Conservation (phyloP, 2,329 filamentous ascomycete genomes). For the Pseudogymnoascus sp. region DNA sequence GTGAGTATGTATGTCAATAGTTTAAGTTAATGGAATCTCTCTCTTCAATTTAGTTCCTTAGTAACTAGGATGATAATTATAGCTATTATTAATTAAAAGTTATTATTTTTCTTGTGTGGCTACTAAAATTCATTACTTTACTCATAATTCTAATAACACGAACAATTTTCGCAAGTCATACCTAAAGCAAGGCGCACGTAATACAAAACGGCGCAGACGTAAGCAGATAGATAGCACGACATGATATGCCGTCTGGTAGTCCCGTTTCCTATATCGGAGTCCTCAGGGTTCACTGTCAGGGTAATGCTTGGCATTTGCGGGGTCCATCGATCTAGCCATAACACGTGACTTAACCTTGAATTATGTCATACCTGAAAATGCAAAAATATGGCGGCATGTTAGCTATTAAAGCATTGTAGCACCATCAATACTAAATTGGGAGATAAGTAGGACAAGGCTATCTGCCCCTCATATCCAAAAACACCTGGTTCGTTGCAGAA, state of each 20-base stretch:
- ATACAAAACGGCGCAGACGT: too few species aligned
- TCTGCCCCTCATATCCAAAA: background rate
- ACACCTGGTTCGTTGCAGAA: background rate
- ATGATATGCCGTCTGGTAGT: background rate
- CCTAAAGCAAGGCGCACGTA: too few species aligned
- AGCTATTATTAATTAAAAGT: too few species aligned
- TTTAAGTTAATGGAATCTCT: too few species aligned
- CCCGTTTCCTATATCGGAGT: constrained; percentile 4
- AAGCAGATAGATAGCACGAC: too few species aligned
- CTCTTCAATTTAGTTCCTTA: too few species aligned
- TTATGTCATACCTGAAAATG: background rate
- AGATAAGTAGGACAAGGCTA: background rate
- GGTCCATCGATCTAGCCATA: background rate
- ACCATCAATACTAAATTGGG: background rate
- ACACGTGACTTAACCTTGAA: background rate
- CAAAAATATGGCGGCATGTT: background rate
- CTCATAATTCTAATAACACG: too few species aligned
- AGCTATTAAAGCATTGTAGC: background rate
- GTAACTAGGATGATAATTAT: too few species aligned
- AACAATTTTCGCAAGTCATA: too few species aligned
- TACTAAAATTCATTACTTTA: too few species aligned
- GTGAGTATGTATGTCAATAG: too few species aligned
- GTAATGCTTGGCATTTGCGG: background rate
- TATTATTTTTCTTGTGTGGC: too few species aligned
- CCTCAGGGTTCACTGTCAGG: background rate